Evolutionary conservation across 2,329 filamentous ascomycete species (phyloP).

Genomic region (Basipetospora chlamydospora): DNA sequence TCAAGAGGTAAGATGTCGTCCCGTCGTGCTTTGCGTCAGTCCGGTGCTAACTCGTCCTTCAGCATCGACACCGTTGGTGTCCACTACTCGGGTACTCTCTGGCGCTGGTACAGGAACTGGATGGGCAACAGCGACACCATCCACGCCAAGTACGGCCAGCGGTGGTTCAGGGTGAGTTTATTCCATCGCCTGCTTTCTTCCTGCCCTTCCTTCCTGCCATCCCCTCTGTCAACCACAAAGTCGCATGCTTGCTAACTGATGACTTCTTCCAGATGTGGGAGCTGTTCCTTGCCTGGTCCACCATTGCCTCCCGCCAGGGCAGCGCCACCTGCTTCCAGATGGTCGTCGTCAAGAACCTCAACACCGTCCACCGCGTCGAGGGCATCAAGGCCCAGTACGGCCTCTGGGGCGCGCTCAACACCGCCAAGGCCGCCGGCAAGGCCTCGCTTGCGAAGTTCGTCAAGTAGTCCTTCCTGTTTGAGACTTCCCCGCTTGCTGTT

Average conservation of each 20-base stretch:
- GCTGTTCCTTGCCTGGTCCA: conserved; percentile 75
- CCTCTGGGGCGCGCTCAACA: conserved; percentile 43
- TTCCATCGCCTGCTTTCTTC: neutral
- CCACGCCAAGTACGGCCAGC: conserved; percentile 82
- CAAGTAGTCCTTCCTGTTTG: too few relatives aligned
- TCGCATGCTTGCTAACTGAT: too few relatives aligned
- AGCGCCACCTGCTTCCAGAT: conserved; percentile 79
- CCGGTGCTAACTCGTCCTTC: neutral
- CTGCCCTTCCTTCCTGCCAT: neutral
- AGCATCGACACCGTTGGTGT: conserved; percentile 82
- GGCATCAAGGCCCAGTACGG: conserved; percentile 56
- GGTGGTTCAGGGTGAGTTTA: conserved; percentile 76
- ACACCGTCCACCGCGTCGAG: conserved; percentile 68
- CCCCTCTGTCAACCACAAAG: too few relatives aligned
- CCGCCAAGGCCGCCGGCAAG: conserved; percentile 11
- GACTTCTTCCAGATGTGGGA: conserved; percentile 62
- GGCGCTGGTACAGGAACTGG: conserved; percentile 99
- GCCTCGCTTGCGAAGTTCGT: conserved; percentile 3
- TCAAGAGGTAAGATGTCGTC: conserved; percentile 48
- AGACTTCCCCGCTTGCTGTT: too few relatives aligned
- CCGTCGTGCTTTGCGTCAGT: neutral
- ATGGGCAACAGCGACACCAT: conserved; percentile 86
- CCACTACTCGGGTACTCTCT: conserved; percentile 91
- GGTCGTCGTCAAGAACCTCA: conserved; percentile 77
- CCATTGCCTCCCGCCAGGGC: conserved; percentile 73